These are phyloP conservation scores for Sporisorium iseilematis-ciliati DNA, from an alignment of 1,284 basidiomycete genomes.

Conservation along the genomic window DNA sequence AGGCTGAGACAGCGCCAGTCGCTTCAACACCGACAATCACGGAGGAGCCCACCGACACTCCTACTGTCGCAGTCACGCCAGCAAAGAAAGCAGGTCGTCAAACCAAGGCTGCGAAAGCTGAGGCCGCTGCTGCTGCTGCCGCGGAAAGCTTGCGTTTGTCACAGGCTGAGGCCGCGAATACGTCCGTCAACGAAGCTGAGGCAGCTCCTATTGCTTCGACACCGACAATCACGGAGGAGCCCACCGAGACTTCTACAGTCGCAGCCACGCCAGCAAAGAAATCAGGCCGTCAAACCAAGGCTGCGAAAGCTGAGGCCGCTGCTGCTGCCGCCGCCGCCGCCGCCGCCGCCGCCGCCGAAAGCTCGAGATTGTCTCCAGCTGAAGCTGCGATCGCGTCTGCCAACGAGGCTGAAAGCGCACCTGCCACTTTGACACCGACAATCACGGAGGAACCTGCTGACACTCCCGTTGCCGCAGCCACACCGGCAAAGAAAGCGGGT, in stretches of 20 bases:
- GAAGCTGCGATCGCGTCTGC: background rate
- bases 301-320: slow-evolving; percentile 5
- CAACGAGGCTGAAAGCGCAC: background rate
- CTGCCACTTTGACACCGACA: background rate
- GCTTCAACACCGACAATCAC: background rate
- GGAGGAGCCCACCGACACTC: background rate
- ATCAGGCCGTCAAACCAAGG: slow-evolving; percentile 9
- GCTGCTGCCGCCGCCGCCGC: background rate
- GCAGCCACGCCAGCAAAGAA: slow-evolving; percentile 9
- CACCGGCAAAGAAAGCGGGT: slow-evolving; percentile 10
- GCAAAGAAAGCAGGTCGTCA: slow-evolving; percentile 14
- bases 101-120: slow-evolving; percentile 7
- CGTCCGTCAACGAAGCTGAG: background rate
- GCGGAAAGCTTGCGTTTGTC: slow-evolving; percentile 1
- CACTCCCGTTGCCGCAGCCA: background rate
- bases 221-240: background rate
- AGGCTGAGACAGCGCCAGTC: background rate
- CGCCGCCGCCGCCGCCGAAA: too few relatives aligned
- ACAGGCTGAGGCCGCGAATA: background rate
- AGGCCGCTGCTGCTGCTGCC: slow-evolving; percentile 4
- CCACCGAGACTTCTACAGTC: background rate
- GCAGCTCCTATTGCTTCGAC: background rate
- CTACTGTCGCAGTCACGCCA: background rate
- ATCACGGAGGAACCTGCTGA: background rate
- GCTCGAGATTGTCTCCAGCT: background rate